Conservation (phyloP, 176 grass and related monocot genomes). For the Oryza meyeriana region DNA sequence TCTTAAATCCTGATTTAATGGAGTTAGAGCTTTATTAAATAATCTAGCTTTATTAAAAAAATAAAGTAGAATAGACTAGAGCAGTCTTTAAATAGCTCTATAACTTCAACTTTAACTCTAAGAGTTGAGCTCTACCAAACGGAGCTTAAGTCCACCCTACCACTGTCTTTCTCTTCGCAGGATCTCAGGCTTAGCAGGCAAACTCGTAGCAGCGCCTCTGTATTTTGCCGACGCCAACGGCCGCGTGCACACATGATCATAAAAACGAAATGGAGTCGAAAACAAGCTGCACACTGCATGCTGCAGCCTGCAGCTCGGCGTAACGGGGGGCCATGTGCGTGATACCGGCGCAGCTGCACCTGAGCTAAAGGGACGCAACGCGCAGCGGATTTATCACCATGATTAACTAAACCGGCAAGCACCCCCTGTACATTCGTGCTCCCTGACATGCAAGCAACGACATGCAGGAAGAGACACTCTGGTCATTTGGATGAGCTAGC, state of each 20-base stretch:
- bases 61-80: too few species aligned
- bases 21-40: too few species aligned
- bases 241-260: not conserved
- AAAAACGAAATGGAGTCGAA: not conserved
- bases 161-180: not conserved
- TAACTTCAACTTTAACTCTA: too few species aligned
- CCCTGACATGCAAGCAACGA: conserved; percentile 25
- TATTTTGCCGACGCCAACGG: not conserved
- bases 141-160: not conserved
- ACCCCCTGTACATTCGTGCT: not conserved
- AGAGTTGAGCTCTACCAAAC: too few species aligned
- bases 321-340: not conserved
- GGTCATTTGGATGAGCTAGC: not conserved
- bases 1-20: too few species aligned
- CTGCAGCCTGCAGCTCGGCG: not conserved
- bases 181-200: not conserved
- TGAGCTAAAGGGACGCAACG: conserved; percentile 12
- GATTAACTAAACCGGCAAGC: not conserved
- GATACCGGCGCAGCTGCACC: not conserved
- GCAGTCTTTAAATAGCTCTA: too few species aligned
- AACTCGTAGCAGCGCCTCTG: not conserved
- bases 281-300: too few species aligned
- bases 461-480: not conserved
- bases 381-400: not conserved
- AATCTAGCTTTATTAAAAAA: too few species aligned